Base-by-base conservation (phyloP, 306 rosid species). In the Vicia villosa region DNA sequence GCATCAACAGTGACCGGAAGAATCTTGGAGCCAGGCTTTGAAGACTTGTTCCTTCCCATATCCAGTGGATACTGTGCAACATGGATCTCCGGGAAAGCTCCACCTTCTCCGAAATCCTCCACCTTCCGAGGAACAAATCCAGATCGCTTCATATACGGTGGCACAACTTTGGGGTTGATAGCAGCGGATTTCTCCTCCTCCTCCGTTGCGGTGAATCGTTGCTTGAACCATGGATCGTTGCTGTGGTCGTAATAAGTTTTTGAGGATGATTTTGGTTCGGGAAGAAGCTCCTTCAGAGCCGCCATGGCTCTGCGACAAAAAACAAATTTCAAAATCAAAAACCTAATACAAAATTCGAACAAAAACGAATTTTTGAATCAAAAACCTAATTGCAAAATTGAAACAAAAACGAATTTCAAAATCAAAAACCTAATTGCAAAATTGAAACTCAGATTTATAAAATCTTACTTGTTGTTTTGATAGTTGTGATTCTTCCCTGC, bases 201-300 rank as follows among this genome's bases (percentile, higher is more conserved):
- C 69, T 85, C 91, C 0, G 91, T 69, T 10, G 90, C 32, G 55
- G 85, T 79, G 75, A 88, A 93, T 13, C 96, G 69, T 76, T 90
- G 88, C 82, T 83, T 88, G 83, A 93, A 93, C 96, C 97, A 93
- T n/a, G 94, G 91, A 73, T 93, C 98, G 65, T 80, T 90, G 32
- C 82, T 83, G 72, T 90, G 94, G 72, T 90, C 96, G 58, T 92
- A 92, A 26, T 77, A 85, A 5, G 91, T 51, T 10, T 85, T 17
- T 5, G 96, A 63, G 4, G 96, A 69, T 6, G 96, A 80, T 74
- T 79, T 88, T 3, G 77, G 84, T 9, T 84, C 79, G 5, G 96
- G 98, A 24, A 89, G 91, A 54, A 92, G 84, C 32, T 90, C 96
- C 57, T 86, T 92, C 71, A 92, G 66, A 63, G 86, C 80, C 73